Evolutionary conservation across 257 asterid genomes (phyloP).

Genomic region (Solanum megistacrolobum): DNA sequence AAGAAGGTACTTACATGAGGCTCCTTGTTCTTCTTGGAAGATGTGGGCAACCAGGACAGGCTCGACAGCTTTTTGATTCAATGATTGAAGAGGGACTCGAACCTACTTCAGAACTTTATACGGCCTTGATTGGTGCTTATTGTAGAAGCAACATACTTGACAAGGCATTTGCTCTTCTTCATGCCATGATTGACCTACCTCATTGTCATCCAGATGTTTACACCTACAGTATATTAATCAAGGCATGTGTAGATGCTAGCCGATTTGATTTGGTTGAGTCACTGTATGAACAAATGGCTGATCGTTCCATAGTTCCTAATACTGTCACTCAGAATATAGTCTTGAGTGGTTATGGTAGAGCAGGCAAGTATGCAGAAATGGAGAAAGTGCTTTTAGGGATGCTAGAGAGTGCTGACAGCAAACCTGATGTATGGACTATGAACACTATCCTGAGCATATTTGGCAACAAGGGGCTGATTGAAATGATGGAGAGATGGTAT

Average conservation of each 20-base stretch:
- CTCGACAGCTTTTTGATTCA: slow-evolving; percentile 59
- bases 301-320: slow-evolving; percentile 57
- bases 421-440: slow-evolving; percentile 91
- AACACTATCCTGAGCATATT: slow-evolving; percentile 68
- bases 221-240: slow-evolving; percentile 66
- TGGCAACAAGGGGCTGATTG: slow-evolving; percentile 74
- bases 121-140: slow-evolving; percentile 67
- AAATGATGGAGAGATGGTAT: slow-evolving; percentile 92
- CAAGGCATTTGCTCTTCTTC: slow-evolving; percentile 55
- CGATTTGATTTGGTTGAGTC: slow-evolving; percentile 67
- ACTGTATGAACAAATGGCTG: slow-evolving; percentile 59
- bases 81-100: slow-evolving; percentile 71
- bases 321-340: slow-evolving; percentile 86
- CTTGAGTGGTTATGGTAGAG: slow-evolving; percentile 79
- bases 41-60: slow-evolving; percentile 76
- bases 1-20: slow-evolving; percentile 88
- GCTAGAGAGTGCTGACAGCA: slow-evolving; percentile 47
- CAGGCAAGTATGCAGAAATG: slow-evolving; percentile 76
- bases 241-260: slow-evolving; percentile 64
- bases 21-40: slow-evolving; percentile 84
- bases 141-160: slow-evolving; percentile 65
- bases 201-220: slow-evolving; percentile 86
- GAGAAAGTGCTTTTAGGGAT: slow-evolving; percentile 62
- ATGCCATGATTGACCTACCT: slow-evolving; percentile 57
- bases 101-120: slow-evolving; percentile 71